These are phyloP conservation scores for Avena insularis DNA, from an alignment of 176 grass and related monocot genomes.

Conservation along the genomic window DNA sequence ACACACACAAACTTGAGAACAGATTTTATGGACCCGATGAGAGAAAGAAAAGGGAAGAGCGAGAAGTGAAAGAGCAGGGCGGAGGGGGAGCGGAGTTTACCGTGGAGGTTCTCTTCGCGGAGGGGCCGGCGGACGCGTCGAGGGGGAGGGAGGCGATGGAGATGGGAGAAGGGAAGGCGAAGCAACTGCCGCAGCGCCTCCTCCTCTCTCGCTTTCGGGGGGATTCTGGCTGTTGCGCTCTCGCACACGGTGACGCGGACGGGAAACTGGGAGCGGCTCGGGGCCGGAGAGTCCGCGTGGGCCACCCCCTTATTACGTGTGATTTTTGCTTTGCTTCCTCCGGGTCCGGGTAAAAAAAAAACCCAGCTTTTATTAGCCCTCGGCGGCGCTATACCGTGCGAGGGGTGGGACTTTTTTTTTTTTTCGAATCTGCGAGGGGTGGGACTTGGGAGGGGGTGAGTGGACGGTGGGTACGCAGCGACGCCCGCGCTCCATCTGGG, in stretches of 20 bases:
- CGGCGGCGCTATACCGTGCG: too few relatives aligned
- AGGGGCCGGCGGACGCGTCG: not conserved
- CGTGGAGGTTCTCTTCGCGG: not conserved
- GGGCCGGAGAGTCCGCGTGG: not conserved
- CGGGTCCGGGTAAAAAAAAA: too few relatives aligned
- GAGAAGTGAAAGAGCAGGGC: not conserved
- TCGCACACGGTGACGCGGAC: not conserved
- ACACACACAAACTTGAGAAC: not conserved
- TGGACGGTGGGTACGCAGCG: too few relatives aligned
- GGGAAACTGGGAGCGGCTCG: not conserved
- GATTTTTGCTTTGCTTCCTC: too few relatives aligned
- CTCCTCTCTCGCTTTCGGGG: not conserved
- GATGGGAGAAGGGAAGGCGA: slow-evolving; percentile 11
- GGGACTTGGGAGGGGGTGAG: too few relatives aligned
- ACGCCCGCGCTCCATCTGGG: too few relatives aligned
- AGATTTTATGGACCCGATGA: not conserved
- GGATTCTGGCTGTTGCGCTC: not conserved
- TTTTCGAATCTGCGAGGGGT: too few relatives aligned
- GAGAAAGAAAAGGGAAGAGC: not conserved
- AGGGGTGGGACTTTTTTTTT: too few relatives aligned
- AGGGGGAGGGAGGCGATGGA: not conserved
- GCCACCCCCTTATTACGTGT: too few relatives aligned
- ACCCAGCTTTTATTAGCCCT: too few relatives aligned
- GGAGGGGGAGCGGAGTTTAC: not conserved
- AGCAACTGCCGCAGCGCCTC: slow-evolving; percentile 25